Conservation (phyloP, 1,284 basidiomycete species). For the Ustilago shanxiensis region DNA sequence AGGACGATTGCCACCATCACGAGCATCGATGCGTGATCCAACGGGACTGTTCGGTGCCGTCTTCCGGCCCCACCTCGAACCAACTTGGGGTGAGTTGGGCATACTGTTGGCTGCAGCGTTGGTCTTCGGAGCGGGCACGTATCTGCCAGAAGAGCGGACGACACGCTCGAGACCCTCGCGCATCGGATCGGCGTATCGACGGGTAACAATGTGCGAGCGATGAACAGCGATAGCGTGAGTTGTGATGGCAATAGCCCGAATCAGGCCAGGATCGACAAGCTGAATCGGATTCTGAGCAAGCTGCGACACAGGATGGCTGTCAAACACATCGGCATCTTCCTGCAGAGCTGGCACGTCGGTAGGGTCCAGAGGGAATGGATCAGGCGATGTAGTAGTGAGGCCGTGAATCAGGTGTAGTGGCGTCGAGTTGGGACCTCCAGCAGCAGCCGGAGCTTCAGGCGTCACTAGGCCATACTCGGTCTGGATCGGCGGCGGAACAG, state of each 20-base stretch:
- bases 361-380: slow-evolving; percentile 64
- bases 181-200: slow-evolving; percentile 67
- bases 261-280: slow-evolving; percentile 60
- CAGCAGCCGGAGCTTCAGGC: slow-evolving; percentile 35
- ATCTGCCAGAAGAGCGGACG: slow-evolving; percentile 47
- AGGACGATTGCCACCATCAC: slow-evolving; percentile 25
- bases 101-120: background rate
- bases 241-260: slow-evolving; percentile 67
- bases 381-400: slow-evolving; percentile 60
- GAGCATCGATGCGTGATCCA: slow-evolving; percentile 15
- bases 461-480: slow-evolving; percentile 48
- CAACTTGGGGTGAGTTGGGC: slow-evolving; percentile 31
- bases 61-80: slow-evolving; percentile 44
- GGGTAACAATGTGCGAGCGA: slow-evolving; percentile 64
- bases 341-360: slow-evolving; percentile 61
- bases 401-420: slow-evolving; percentile 68
- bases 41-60: slow-evolving; percentile 50
- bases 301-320: slow-evolving; percentile 25
- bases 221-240: slow-evolving; percentile 62
- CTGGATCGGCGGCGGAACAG: slow-evolving; percentile 26
- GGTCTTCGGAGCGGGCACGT: slow-evolving; percentile 8
- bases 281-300: slow-evolving; percentile 27
- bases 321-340: slow-evolving; percentile 40
- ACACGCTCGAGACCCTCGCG: slow-evolving; percentile 59
- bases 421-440: slow-evolving; percentile 65